Conservation (phyloP, 2,329 filamentous ascomycete species). For the Talaromyces sp. region DNA sequence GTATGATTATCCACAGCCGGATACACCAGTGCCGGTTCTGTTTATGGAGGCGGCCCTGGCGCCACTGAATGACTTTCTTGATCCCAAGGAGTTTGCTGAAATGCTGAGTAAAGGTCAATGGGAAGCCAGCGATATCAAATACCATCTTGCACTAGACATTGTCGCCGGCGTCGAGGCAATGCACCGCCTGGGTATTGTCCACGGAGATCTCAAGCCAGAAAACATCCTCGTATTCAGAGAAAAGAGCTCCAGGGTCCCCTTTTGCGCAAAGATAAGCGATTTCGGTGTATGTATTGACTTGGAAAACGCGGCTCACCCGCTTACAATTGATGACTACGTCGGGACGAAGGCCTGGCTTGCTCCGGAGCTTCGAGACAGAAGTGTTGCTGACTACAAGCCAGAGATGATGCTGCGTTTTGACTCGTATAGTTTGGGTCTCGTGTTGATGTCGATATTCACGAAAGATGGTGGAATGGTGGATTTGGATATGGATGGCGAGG, state of each 20-base stretch:
- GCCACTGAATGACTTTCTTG: slow-evolving; percentile 21
- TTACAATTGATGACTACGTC: slow-evolving; percentile 20
- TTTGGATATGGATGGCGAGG: slow-evolving; percentile 9
- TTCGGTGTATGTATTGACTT: slow-evolving; percentile 26
- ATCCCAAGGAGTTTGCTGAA: slow-evolving; percentile 10
- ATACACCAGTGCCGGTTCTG: slow-evolving; percentile 22
- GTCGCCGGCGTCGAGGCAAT: slow-evolving; percentile 20
- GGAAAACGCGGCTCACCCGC: slow-evolving; percentile 15
- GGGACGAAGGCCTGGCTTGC: slow-evolving; percentile 21
- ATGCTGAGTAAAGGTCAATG: slow-evolving; percentile 1
- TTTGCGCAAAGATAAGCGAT: slow-evolving; percentile 24
- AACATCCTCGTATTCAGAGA: slow-evolving; percentile 24
- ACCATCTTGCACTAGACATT: slow-evolving; percentile 22
- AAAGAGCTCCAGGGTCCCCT: slow-evolving; percentile 16
- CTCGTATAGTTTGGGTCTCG: slow-evolving; percentile 22
- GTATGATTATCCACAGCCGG: slow-evolving; percentile 22
- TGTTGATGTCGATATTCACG: slow-evolving; percentile 20
- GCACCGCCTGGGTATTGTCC: slow-evolving; percentile 21
- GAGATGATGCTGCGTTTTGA: slow-evolving; percentile 24
- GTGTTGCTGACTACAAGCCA: slow-evolving; percentile 15
- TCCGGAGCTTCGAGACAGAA: slow-evolving; percentile 15
- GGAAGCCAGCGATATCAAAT: slow-evolving; percentile 13
- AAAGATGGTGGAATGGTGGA: slow-evolving; percentile 13
- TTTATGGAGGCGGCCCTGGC: slow-evolving; percentile 24
- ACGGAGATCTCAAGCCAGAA: slow-evolving; percentile 26